These are phyloP conservation scores for Gnomoniopsis smithogilvyi DNA, from an alignment of 2,329 filamentous ascomycete species.

Conservation along the genomic window DNA sequence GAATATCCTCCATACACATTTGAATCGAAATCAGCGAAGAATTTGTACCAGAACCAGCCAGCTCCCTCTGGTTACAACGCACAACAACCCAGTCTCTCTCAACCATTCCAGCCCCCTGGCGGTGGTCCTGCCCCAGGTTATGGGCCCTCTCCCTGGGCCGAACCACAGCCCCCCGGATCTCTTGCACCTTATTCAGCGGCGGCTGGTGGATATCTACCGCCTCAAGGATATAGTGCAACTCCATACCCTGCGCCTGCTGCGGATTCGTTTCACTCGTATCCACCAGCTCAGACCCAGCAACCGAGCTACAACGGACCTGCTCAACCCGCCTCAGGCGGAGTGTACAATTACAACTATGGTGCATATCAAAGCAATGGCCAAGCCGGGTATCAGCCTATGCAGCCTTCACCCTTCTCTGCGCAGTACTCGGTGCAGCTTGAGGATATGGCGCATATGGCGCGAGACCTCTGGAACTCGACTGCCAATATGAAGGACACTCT, in stretches of 20 bases:
- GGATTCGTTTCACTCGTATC: conserved; percentile 24
- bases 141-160: conserved; percentile 29
- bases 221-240: conserved; percentile 11
- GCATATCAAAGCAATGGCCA: conserved; percentile 23
- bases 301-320: conserved; percentile 14
- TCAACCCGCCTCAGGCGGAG: conserved; percentile 16
- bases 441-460: conserved; percentile 51
- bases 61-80: conserved; percentile 15
- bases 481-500: conserved; percentile 59
- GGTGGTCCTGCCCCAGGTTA: conserved; percentile 27
- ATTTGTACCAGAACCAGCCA: conserved; percentile 14
- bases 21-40: conserved; percentile 44
- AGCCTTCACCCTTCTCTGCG: conserved; percentile 31
- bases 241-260: conserved; percentile 23
- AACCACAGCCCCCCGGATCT: conserved; percentile 25
- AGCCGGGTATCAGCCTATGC: conserved; percentile 20
- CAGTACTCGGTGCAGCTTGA: conserved; percentile 46
- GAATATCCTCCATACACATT: conserved; percentile 68
- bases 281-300: conserved; percentile 20
- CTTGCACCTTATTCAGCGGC: conserved; percentile 24
- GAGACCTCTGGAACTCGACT: conserved; percentile 61
- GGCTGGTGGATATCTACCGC: not conserved
- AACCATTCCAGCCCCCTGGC: conserved; percentile 23
- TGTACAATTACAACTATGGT: conserved; percentile 23
- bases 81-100: conserved; percentile 17